A percentile compares a stretch with the other conserved stretches of the same genome.
Evolutionary conservation across 2,329 filamentous ascomycete species (phyloP).

Genomic region (Aureobasidium sp.): DNA sequence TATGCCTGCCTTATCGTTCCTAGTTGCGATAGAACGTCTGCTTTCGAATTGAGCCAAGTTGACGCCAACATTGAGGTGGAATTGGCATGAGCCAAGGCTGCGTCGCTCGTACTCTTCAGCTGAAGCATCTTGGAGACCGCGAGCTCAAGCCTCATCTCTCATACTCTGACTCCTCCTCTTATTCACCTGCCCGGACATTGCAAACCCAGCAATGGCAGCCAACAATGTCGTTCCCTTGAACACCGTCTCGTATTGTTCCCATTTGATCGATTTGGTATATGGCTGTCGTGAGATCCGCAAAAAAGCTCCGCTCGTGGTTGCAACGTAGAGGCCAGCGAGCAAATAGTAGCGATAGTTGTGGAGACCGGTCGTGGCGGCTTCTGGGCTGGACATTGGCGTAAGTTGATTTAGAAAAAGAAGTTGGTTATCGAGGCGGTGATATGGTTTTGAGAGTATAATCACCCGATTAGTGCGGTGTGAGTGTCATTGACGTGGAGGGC

Average conservation of each 20-base stretch:
- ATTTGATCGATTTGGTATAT: slow-evolving; percentile 27
- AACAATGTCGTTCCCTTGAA: slow-evolving; percentile 29
- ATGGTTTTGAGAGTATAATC: neutral
- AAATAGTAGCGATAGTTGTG: slow-evolving; percentile 26
- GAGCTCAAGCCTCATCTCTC: neutral
- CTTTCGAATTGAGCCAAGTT: neutral
- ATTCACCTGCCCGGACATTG: slow-evolving; percentile 2
- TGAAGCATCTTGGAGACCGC: neutral
- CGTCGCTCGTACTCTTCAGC: neutral
- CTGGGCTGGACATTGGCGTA: neutral
- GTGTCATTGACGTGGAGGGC: neutral
- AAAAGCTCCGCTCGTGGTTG: slow-evolving; percentile 29
- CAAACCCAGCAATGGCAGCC: slow-evolving; percentile 13
- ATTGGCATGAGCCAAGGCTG: neutral
- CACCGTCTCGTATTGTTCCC: slow-evolving; percentile 31
- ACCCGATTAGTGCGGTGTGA: neutral
- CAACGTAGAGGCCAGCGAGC: slow-evolving; percentile 24
- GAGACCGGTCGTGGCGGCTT: neutral
- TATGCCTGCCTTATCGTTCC: neutral
- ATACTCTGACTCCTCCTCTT: neutral
- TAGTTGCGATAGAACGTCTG: neutral
- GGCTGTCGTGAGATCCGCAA: slow-evolving; percentile 30
- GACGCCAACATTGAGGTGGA: neutral
- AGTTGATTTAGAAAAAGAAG: neutral
- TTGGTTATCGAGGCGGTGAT: neutral